These are phyloP conservation scores for Rasamsonia emersonii DNA, from an alignment of 2,329 filamentous ascomycete genomes.

Conservation along the genomic window DNA sequence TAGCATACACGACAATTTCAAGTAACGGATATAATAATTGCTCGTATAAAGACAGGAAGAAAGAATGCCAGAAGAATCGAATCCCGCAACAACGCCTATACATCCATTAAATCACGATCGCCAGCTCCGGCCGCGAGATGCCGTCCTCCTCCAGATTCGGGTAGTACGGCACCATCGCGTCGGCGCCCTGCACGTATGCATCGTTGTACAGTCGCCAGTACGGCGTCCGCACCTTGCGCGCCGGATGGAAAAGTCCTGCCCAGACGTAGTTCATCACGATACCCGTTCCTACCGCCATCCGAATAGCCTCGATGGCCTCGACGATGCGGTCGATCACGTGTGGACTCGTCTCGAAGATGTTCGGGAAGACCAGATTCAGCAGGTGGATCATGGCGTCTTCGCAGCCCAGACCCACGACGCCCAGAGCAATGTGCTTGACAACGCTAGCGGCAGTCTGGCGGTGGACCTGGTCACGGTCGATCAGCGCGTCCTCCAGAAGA, in stretches of 20 bases:
- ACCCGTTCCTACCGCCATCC: slow-evolving; percentile 86
- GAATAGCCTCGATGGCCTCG: slow-evolving; percentile 91
- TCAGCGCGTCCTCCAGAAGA: slow-evolving; percentile 89
- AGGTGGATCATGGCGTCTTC: slow-evolving; percentile 98
- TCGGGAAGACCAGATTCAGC: slow-evolving; percentile 91
- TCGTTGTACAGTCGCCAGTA: slow-evolving; percentile 98
- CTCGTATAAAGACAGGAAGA: too few species aligned
- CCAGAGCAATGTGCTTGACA: slow-evolving; percentile 94
- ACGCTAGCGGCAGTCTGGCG: slow-evolving; percentile 92
- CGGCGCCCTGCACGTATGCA: slow-evolving; percentile 86
- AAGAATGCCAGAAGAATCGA: too few species aligned
- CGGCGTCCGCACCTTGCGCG: slow-evolving; percentile 83
- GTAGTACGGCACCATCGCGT: slow-evolving; percentile 95
- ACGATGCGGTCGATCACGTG: slow-evolving; percentile 98
- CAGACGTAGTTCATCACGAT: slow-evolving; percentile 96
- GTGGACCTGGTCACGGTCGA: slow-evolving; percentile 96
- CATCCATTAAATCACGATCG: slow-evolving; percentile 60
- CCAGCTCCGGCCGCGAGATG: slow-evolving; percentile 69
- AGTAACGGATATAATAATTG: too few species aligned
- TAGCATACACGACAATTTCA: too few species aligned
- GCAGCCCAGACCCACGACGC: slow-evolving; percentile 93
- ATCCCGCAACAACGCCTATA: slow-evolving; percentile 10
- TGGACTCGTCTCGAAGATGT: slow-evolving; percentile 93
- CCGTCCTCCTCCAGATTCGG: slow-evolving; percentile 76
- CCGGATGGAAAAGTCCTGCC: slow-evolving; percentile 95